Percentiles rank a stretch among this genome's conserved stretches.
Evolutionary conservation across 139 green algal genomes (phyloP).

Genomic region (Gonium pectorale): DNA sequence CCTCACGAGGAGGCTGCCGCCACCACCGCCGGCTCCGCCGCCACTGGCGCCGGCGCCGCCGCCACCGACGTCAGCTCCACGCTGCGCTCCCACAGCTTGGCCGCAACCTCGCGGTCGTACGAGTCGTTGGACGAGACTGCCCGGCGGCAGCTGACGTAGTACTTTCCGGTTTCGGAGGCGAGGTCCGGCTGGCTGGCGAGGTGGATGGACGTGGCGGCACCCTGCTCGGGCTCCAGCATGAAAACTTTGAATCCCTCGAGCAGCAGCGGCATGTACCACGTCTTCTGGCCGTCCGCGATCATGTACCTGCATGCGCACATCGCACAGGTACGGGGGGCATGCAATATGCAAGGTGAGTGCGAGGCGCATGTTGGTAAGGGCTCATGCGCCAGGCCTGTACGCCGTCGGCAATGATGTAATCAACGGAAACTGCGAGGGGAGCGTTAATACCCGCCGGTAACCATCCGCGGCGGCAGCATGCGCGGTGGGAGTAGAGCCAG

Average conservation of each 20-base stretch:
- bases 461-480: no score
- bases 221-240: conserved; percentile 56
- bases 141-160: conserved; percentile 71
- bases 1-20: no score
- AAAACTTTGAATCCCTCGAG: conserved; percentile 40
- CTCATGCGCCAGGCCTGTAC: no score
- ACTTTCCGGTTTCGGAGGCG: conserved; percentile 78
- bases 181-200: conserved; percentile 75
- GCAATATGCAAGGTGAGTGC: no score
- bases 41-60: not conserved
- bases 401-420: no score
- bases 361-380: no score
- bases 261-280: conserved; percentile 61
- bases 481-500: no score
- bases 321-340: not conserved
- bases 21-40: not conserved
- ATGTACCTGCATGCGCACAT: conserved; percentile 35
- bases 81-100: conserved; percentile 73
- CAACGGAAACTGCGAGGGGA: no score
- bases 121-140: conserved; percentile 25
- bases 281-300: conserved; percentile 23
- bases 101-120: conserved; percentile 52
- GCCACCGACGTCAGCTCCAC: conserved; percentile 67
- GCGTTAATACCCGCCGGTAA: no score
- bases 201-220: conserved; percentile 85